Evolutionary conservation across 2,329 filamentous ascomycete species (phyloP).

Genomic region (Aspergillus viridinutans): DNA sequence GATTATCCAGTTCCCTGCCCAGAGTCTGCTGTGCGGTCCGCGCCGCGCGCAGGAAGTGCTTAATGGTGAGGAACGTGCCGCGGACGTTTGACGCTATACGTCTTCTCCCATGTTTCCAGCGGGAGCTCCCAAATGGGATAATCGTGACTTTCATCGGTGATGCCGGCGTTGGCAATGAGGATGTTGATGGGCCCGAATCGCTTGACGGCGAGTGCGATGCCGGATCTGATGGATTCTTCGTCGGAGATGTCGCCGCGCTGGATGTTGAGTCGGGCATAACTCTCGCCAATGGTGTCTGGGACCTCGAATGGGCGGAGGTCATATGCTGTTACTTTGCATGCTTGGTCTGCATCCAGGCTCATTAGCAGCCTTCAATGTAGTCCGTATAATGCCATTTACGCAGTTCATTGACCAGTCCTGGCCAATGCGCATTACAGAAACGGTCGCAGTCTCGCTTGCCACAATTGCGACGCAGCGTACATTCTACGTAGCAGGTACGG

Average conservation of each 20-base stretch:
- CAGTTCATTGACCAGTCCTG: no score
- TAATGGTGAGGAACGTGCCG: conserved; percentile 54
- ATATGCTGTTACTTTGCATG: conserved; percentile 53
- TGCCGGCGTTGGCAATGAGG: conserved; percentile 51
- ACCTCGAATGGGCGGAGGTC: conserved; percentile 41
- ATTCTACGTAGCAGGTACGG: neutral
- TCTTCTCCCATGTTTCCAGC: conserved; percentile 49
- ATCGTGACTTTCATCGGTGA: conserved; percentile 47
- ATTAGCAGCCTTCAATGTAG: neutral
- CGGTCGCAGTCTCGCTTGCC: no score
- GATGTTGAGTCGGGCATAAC: conserved; percentile 36
- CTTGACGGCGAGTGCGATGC: conserved; percentile 38
- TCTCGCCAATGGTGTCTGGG: conserved; percentile 19
- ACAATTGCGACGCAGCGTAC: no score
- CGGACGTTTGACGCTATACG: conserved; percentile 50
- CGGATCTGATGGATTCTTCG: conserved; percentile 43
- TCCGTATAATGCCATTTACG: neutral
- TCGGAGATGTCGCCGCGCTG: conserved; percentile 47
- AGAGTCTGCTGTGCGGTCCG: conserved; percentile 36
- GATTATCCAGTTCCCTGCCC: conserved; percentile 44
- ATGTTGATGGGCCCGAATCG: conserved; percentile 51
- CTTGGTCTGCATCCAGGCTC: conserved; percentile 33
- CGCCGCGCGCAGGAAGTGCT: conserved; percentile 49
- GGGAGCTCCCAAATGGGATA: conserved; percentile 53
- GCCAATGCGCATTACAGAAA: no score